Evolutionary conservation across 2,329 filamentous ascomycete genomes (phyloP).

Genomic region (Nothopassalora personata): DNA sequence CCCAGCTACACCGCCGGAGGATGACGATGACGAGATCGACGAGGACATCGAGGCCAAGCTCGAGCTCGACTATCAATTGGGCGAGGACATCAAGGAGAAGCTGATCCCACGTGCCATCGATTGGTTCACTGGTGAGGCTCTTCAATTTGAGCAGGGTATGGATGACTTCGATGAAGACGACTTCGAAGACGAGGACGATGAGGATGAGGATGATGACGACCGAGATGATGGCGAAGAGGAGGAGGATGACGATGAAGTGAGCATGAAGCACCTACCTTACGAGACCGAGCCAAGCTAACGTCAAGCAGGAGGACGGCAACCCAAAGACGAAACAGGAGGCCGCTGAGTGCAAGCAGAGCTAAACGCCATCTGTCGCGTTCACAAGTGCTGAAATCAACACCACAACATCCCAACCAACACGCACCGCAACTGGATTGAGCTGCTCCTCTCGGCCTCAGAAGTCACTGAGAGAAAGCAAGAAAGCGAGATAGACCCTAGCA

Average conservation of each 20-base stretch:
- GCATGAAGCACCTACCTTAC: conserved; percentile 6
- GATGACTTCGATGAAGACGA: conserved; percentile 78
- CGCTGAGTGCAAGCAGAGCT: conserved; percentile 95
- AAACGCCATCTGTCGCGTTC: conserved; percentile 13
- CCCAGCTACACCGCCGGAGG: conserved; percentile 80
- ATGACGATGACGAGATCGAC: conserved; percentile 70
- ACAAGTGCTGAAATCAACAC: background rate
- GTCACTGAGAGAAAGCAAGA: background rate
- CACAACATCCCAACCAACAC: background rate
- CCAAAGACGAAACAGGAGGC: conserved; percentile 91
- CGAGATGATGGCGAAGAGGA: conserved; percentile 68
- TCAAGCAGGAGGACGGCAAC: conserved; percentile 64
- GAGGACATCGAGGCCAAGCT: conserved; percentile 95
- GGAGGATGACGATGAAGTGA: conserved; percentile 50
- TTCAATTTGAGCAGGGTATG: conserved; percentile 90
- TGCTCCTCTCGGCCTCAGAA: background rate
- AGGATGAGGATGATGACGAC: conserved; percentile 81
- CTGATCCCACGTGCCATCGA: conserved; percentile 96
- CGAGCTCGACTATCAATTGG: conserved; percentile 96
- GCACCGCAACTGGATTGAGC: background rate
- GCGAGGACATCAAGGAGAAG: conserved; percentile 99
- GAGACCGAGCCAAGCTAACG: conserved; percentile 3
- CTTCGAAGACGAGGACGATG: conserved; percentile 86
- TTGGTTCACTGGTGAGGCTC: conserved; percentile 98
- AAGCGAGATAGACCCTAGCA: conserved; percentile 2